Conservation (phyloP, 805 yeast species). For the Saccharomycopsis sp. region DNA sequence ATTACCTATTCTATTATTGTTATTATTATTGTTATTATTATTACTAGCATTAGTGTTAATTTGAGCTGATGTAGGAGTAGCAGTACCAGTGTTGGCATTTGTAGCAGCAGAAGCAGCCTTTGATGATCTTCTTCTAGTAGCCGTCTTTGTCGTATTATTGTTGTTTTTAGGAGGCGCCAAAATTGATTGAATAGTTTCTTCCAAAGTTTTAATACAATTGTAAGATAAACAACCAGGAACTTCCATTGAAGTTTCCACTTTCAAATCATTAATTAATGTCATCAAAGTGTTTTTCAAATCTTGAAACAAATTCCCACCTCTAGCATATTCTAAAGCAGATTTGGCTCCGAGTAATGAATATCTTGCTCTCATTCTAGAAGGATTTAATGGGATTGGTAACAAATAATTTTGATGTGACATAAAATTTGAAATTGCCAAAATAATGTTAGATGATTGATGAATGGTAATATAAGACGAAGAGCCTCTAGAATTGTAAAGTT, state of each 20-base stretch:
- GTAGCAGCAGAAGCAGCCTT: neutral
- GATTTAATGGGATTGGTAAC: slow-evolving; percentile 58
- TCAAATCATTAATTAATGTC: slow-evolving; percentile 43
- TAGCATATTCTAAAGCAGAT: slow-evolving; percentile 74
- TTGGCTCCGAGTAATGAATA: slow-evolving; percentile 60
- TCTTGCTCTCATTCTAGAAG: slow-evolving; percentile 56
- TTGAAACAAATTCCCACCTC: slow-evolving; percentile 74
- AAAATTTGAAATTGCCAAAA: slow-evolving; percentile 44
- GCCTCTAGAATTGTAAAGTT: slow-evolving; percentile 32
- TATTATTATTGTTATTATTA: slow-evolving; percentile 5
- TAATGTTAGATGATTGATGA: slow-evolving; percentile 61
- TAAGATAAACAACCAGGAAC: slow-evolving; percentile 57
- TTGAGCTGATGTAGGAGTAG: neutral
- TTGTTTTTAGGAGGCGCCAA: slow-evolving; percentile 41
- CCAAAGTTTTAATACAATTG: slow-evolving; percentile 49
- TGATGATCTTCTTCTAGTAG: neutral
- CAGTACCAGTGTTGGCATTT: neutral
- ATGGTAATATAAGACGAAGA: slow-evolving; percentile 56
- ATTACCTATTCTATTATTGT: neutral
- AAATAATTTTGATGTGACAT: slow-evolving; percentile 34
- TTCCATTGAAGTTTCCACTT: slow-evolving; percentile 42
- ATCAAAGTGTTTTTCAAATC: slow-evolving; percentile 55
- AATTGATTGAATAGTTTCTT: slow-evolving; percentile 54
- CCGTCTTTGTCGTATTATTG: neutral
- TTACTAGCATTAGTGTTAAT: neutral